A percentile compares a stretch with the other conserved stretches of the same genome.
Evolutionary conservation across 805 yeast genomes (phyloP).

Genomic region (Maudiozyma pseudohumilis): DNA sequence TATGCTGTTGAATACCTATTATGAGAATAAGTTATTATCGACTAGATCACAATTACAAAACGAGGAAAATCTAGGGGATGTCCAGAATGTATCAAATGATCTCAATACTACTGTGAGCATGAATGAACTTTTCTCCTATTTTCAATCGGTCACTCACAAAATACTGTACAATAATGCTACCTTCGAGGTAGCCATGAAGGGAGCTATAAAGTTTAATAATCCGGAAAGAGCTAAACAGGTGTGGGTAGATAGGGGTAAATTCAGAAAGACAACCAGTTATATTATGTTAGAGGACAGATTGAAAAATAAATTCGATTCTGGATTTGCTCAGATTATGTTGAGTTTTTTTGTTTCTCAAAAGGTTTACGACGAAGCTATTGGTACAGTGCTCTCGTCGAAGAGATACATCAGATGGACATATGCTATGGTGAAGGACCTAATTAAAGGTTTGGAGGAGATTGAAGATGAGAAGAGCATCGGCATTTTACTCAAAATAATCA

Average conservation of each 20-base stretch:
- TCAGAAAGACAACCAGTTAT: conserved; percentile 47
- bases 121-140: conserved; percentile 1
- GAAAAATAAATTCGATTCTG: conserved; percentile 16
- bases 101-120: background rate
- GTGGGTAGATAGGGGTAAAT: conserved; percentile 75
- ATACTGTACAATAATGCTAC: conserved; percentile 37
- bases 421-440: conserved; percentile 35
- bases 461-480: conserved; percentile 35
- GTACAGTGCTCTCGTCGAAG: conserved; percentile 55
- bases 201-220: conserved; percentile 50
- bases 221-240: conserved; percentile 49
- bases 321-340: conserved; percentile 66
- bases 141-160: conserved; percentile 21
- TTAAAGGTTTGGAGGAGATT: conserved; percentile 31
- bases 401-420: conserved; percentile 62
- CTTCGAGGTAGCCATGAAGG: conserved; percentile 54
- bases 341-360: conserved; percentile 45
- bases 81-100: background rate
- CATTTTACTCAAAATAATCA: conserved; percentile 27
- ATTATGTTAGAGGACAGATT: conserved; percentile 42
- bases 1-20: conserved; percentile 6
- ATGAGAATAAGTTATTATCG: background rate
- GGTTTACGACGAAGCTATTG: conserved; percentile 57
- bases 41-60: too few relatives aligned
- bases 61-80: background rate